Conservation (phyloP, 495 filamentous ascomycete species). For the Penicillium paradoxum region DNA sequence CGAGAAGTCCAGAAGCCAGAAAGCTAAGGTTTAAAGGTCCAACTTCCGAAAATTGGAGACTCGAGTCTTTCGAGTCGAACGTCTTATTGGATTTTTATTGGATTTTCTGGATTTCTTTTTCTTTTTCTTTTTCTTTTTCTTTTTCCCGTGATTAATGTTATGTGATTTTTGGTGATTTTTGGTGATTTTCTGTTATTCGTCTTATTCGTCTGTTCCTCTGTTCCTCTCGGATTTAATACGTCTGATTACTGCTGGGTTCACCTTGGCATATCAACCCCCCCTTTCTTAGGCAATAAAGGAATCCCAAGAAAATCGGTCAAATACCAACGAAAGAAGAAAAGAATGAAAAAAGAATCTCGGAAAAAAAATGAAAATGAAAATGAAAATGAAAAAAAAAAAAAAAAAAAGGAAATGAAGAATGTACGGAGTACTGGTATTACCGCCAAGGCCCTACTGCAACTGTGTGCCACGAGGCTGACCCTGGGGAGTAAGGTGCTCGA, state of each 20-base stretch:
- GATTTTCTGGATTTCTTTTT: slow-evolving; percentile 3
- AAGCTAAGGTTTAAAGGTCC: not conserved
- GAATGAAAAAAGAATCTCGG: no score
- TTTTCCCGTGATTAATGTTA: no score
- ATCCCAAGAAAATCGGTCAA: no score
- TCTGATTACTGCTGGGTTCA: no score
- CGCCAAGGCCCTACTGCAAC: slow-evolving; percentile 17
- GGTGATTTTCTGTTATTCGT: no score
- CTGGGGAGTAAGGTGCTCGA: slow-evolving; percentile 8
- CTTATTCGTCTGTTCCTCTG: no score
- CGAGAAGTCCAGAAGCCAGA: not conserved
- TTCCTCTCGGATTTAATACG: no score
- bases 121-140: not conserved
- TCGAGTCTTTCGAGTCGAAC: slow-evolving; percentile 9
- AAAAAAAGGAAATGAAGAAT: not conserved
- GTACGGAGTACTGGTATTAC: not conserved
- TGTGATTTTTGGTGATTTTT: no score
- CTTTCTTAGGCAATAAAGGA: not conserved
- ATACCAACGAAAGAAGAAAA: no score
- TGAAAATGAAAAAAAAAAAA: not conserved
- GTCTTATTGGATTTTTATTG: no score
- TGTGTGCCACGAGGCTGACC: slow-evolving; percentile 22
- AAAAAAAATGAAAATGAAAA: not conserved
- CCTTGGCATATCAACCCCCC: not conserved
- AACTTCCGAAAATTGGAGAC: slow-evolving; percentile 1